A percentile compares a stretch with the other conserved stretches of the same genome.
Evolutionary conservation across 1,139 yeast species (phyloP).

Genomic region (Kodamaea anthophila): DNA sequence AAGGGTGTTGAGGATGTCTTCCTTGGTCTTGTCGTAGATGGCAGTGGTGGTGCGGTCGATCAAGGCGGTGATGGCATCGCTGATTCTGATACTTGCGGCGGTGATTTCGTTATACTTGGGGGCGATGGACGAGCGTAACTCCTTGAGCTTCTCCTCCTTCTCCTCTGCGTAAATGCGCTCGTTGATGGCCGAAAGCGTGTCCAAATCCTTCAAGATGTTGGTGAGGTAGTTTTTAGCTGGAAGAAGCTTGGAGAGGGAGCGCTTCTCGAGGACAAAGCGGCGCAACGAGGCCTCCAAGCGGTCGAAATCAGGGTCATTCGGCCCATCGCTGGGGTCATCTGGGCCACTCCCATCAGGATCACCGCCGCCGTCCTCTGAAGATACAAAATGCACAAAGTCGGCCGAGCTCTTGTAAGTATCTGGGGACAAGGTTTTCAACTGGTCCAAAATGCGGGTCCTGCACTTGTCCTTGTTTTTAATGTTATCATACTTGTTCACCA

Average conservation of each 20-base stretch:
- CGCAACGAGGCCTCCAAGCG: slow-evolving; percentile 78
- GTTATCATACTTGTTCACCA: slow-evolving; percentile 85
- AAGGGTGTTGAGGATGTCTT: slow-evolving; percentile 48
- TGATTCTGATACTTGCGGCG: slow-evolving; percentile 46
- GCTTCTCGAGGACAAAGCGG: slow-evolving; percentile 79
- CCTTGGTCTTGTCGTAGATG: slow-evolving; percentile 57
- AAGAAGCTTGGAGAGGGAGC: slow-evolving; percentile 80
- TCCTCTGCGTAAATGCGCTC: slow-evolving; percentile 48
- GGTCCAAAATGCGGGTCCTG: slow-evolving; percentile 68
- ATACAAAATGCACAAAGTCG: slow-evolving; percentile 93
- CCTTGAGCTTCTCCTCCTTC: slow-evolving; percentile 36
- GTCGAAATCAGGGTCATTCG: slow-evolving; percentile 63
- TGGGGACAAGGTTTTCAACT: slow-evolving; percentile 83
- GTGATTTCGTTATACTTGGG: slow-evolving; percentile 61
- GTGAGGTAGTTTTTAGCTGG: slow-evolving; percentile 85
- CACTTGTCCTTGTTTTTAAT: slow-evolving; percentile 79
- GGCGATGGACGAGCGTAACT: slow-evolving; percentile 44
- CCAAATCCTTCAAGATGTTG: slow-evolving; percentile 65
- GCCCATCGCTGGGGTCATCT: slow-evolving; percentile 18
- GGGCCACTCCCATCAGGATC: slow-evolving; percentile 30
- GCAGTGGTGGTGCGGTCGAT: slow-evolving; percentile 57
- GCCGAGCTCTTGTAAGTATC: slow-evolving; percentile 81
- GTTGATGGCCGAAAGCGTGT: slow-evolving; percentile 55
- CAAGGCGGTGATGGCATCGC: slow-evolving; percentile 54
- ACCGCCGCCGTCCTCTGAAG: slow-evolving; percentile 45